Conservation (phyloP, 495 filamentous ascomycete genomes). For the Lichenothelia convexa region DNA sequence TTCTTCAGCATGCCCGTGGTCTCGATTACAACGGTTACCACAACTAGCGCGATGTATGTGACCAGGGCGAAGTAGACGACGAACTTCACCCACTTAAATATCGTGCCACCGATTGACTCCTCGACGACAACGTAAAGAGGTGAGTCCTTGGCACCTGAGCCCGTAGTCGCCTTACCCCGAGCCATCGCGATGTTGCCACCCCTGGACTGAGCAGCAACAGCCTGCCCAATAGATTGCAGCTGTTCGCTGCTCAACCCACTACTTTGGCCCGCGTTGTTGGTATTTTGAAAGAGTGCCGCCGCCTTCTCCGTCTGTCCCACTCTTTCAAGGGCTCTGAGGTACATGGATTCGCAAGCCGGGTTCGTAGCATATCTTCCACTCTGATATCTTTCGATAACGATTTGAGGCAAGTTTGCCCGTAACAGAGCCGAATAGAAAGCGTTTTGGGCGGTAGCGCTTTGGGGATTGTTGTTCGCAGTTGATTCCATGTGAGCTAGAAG, state of each 20-base stretch:
- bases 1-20: conserved; percentile 58
- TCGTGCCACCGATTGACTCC: conserved; percentile 53
- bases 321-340: conserved; percentile 53
- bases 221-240: conserved; percentile 70
- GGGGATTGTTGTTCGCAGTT: conserved; percentile 78
- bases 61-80: conserved; percentile 56
- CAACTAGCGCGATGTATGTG: conserved; percentile 52
- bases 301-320: conserved; percentile 37
- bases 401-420: conserved; percentile 77
- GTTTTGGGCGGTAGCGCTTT: conserved; percentile 69
- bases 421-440: conserved; percentile 86
- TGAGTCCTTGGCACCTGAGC: conserved; percentile 52
- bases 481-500: conserved; percentile 59
- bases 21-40: conserved; percentile 67
- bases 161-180: conserved; percentile 26
- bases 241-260: conserved; percentile 32
- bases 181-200: conserved; percentile 46
- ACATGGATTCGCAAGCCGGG: conserved; percentile 48
- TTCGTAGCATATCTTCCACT: conserved; percentile 71
- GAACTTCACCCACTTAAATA: conserved; percentile 88
- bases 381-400: conserved; percentile 75
- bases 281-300: conserved; percentile 3
- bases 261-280: conserved; percentile 4
- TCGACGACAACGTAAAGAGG: conserved; percentile 94
- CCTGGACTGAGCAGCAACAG: conserved; percentile 54